Evolutionary conservation across 164 flowering plant genomes (phyloP), one percentile per base, ranked within the genome.

Genomic region (Magnolia kwangsiensis): DNA sequence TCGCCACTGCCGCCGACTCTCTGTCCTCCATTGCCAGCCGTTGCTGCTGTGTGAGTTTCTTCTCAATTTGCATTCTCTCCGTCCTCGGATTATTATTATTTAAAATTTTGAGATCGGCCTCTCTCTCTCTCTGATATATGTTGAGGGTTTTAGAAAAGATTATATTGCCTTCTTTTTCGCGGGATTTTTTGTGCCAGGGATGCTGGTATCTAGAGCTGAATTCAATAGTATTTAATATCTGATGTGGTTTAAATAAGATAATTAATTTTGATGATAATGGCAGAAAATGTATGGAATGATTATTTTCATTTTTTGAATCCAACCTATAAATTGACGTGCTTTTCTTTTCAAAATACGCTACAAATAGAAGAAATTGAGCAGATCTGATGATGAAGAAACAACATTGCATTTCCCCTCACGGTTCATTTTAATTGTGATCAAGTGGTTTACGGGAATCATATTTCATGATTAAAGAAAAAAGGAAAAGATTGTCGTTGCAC

Each of bases 1-100:
- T 11, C 61, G 61, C 61, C 13, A 16, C 61, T 77, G 69, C 82
- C 82, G 45, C 85, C 81, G 27, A 66, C 84, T 8, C 77, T 81
- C 69, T 77, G 77, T 61, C 82, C 88, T 61, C 71, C 86, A n/a
- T 70, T 80, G 29, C 82, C 88, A 10, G 8, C 61, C 18, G 61
- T 16, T 14, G 72, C 81, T 50, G 73, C 80, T 20, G 72, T 58
- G 70, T 66, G 37, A 72, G 68, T 63, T 76, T 23, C 61, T 55
- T 69, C n/a, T 37, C 45, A 37, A 37, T 37, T 37, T 5, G 45
- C 45, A 37, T 37, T 37, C 45, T 37, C 45, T 37, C 45, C 7
- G 45, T 37, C 45, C 45, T 37, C 7, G 45, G 45, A 37, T 37
- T 37, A 37, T 27, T 27, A 27, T 27, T 27, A 27, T 27, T 27